Evolutionary conservation across 1,139 yeast genomes (phyloP).

Genomic region (Yamadazyma triangularis): DNA sequence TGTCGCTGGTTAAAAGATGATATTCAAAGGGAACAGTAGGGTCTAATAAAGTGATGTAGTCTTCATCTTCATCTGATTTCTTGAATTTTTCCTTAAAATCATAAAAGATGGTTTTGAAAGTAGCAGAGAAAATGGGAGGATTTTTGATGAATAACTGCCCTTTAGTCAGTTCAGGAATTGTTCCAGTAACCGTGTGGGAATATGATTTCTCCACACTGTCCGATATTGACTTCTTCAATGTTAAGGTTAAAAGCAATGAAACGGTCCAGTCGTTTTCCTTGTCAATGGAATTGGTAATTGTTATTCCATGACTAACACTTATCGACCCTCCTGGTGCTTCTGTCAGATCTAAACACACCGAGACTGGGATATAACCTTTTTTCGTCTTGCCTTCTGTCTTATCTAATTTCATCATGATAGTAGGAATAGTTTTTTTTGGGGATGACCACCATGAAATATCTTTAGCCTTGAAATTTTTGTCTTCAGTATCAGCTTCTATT

Average conservation of each 20-base stretch:
- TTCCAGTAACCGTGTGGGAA: conserved; percentile 7
- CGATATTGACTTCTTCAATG: neutral
- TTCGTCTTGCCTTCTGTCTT: conserved; percentile 1
- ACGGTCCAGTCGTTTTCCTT: conserved; percentile 4
- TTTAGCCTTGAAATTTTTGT: neutral
- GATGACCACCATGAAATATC: neutral
- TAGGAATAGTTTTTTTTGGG: too few relatives aligned
- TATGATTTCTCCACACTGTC: neutral
- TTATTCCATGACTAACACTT: conserved; percentile 7
- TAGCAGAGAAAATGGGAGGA: conserved; percentile 7
- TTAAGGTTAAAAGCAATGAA: conserved; percentile 4
- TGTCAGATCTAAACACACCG: conserved; percentile 11
- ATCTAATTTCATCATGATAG: conserved; percentile 5
- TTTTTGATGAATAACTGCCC: conserved; percentile 11
- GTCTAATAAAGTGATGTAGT: conserved; percentile 5
- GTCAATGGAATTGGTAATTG: conserved; percentile 3
- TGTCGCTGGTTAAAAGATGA: conserved; percentile 7
- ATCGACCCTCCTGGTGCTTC: conserved; percentile 13
- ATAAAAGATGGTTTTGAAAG: conserved; percentile 6
- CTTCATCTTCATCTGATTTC: conserved; percentile 1
- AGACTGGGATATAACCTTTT: conserved; percentile 9
- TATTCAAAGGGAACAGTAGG: conserved; percentile 6
- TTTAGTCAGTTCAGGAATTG: conserved; percentile 8
- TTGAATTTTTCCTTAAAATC: conserved; percentile 2
- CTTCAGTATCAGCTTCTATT: too few relatives aligned